Conservation (phyloP, 2,329 filamentous ascomycete genomes). For the Aspergillus pseudonomiae region DNA sequence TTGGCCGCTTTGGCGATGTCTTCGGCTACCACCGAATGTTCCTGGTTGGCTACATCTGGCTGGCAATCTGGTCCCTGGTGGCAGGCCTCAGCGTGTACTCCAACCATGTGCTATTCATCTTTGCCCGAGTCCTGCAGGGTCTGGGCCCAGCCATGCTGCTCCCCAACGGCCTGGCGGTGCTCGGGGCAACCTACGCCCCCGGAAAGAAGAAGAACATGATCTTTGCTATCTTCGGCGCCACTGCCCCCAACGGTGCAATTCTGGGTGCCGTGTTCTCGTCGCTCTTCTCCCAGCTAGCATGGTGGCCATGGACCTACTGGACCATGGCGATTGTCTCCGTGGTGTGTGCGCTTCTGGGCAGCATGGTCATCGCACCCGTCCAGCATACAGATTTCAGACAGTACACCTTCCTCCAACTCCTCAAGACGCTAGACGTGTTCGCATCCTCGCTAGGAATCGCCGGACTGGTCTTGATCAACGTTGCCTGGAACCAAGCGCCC, state of each 20-base stretch:
- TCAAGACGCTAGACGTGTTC: conserved; percentile 40
- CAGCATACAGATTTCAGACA: conserved; percentile 9
- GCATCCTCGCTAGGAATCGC: conserved; percentile 54
- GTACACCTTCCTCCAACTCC: not conserved
- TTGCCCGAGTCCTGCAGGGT: conserved; percentile 58
- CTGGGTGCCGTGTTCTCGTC: conserved; percentile 46
- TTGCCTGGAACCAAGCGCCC: conserved; percentile 68
- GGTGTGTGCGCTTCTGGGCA: conserved; percentile 40
- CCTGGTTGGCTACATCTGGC: conserved; percentile 40
- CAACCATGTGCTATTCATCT: conserved; percentile 54
- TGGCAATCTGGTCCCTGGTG: conserved; percentile 40
- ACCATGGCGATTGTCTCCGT: conserved; percentile 40
- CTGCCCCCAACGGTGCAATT: conserved; percentile 51
- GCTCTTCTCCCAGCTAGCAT: conserved; percentile 46
- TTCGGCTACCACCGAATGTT: conserved; percentile 42
- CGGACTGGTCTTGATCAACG: conserved; percentile 64
- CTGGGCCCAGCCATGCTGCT: conserved; percentile 63
- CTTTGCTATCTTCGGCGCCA: conserved; percentile 57
- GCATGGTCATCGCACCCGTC: conserved; percentile 32
- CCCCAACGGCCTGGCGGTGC: conserved; percentile 66
- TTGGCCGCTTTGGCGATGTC: conserved; percentile 41
- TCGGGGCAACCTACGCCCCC: conserved; percentile 60
- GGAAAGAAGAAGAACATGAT: conserved; percentile 63
- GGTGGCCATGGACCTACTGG: conserved; percentile 60
- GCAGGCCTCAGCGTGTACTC: conserved; percentile 40